Conservation (phyloP, 2,329 filamentous ascomycete genomes). For the Phaeosphaeria sp. region DNA sequence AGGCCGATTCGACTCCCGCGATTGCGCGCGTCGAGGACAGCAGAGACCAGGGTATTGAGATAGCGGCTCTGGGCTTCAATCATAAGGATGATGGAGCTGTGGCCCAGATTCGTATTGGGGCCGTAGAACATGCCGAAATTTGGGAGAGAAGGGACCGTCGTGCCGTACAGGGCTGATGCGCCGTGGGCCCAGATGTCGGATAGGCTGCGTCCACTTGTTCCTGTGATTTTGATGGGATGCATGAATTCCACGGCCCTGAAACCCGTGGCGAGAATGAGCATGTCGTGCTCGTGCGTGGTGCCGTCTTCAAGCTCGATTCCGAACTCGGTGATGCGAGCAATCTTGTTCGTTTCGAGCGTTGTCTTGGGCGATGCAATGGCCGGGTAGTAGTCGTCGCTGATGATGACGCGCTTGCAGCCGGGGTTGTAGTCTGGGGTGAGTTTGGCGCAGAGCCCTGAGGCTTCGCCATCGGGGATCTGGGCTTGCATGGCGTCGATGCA, state of each 20-base stretch:
- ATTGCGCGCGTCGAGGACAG: slow-evolving; percentile 55
- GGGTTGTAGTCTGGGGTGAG: slow-evolving; percentile 61
- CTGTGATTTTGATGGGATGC: slow-evolving; percentile 62
- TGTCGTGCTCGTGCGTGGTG: slow-evolving; percentile 57
- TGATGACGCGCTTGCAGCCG: slow-evolving; percentile 63
- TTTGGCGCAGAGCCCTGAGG: slow-evolving; percentile 58
- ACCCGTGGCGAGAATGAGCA: slow-evolving; percentile 65
- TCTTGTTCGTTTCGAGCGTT: slow-evolving; percentile 57
- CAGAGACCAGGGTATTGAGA: slow-evolving; percentile 57
- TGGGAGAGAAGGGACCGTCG: slow-evolving; percentile 59
- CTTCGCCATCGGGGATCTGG: slow-evolving; percentile 55
- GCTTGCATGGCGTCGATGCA: slow-evolving; percentile 51
- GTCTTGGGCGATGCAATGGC: slow-evolving; percentile 57
- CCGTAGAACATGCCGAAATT: slow-evolving; percentile 67
- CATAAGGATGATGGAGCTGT: slow-evolving; percentile 67
- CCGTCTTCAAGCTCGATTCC: slow-evolving; percentile 56
- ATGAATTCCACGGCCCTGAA: slow-evolving; percentile 67
- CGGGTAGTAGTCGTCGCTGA: slow-evolving; percentile 63
- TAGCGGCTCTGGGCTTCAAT: slow-evolving; percentile 65
- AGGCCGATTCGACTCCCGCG: slow-evolving; percentile 53
- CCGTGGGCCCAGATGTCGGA: slow-evolving; percentile 62
- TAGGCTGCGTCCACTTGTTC: slow-evolving; percentile 52
- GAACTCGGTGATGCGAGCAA: slow-evolving; percentile 54
- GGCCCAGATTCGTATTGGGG: slow-evolving; percentile 62
- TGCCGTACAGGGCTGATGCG: slow-evolving; percentile 59